Evolutionary conservation across 1,284 basidiomycete genomes (phyloP).

Genomic region (Trichosporon sp.): DNA sequence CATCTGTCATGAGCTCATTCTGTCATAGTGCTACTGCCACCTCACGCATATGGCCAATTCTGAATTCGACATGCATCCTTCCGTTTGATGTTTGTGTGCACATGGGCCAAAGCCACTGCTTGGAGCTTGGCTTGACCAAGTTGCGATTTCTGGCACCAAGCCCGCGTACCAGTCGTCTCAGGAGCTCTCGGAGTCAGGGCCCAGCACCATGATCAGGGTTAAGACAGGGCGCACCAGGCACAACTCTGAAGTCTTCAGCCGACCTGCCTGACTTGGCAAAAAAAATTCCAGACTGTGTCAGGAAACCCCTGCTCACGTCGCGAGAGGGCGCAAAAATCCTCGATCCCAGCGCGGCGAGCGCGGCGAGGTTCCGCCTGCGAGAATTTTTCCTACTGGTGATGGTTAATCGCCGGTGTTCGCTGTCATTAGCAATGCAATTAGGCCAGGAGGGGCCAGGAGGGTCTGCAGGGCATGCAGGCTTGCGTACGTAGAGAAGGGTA

Average conservation of each 20-base stretch:
- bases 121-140: background rate
- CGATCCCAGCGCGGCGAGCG: constrained; percentile 8
- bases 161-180: background rate
- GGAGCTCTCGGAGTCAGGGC: constrained; percentile 9
- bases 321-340: constrained; percentile 2
- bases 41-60: background rate
- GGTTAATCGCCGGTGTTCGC: background rate
- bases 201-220: background rate
- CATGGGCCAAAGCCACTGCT: background rate
- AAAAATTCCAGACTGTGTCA: constrained; percentile 10
- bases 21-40: background rate
- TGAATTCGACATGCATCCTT: constrained; percentile 10
- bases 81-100: constrained; percentile 5
- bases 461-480: background rate
- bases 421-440: constrained; percentile 10
- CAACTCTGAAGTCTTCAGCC: constrained; percentile 11
- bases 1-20: constrained; percentile 11
- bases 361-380: background rate
- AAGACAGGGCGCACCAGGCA: background rate
- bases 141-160: background rate
- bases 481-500: background rate
- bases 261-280: constrained; percentile 13
- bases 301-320: background rate
- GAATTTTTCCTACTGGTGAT: background rate
- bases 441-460: background rate